Evolutionary conservation across 2,329 filamentous ascomycete species (phyloP), one percentile per base, ranked within the genome.

Genomic region (Cylindrodendrum hubeiense): DNA sequence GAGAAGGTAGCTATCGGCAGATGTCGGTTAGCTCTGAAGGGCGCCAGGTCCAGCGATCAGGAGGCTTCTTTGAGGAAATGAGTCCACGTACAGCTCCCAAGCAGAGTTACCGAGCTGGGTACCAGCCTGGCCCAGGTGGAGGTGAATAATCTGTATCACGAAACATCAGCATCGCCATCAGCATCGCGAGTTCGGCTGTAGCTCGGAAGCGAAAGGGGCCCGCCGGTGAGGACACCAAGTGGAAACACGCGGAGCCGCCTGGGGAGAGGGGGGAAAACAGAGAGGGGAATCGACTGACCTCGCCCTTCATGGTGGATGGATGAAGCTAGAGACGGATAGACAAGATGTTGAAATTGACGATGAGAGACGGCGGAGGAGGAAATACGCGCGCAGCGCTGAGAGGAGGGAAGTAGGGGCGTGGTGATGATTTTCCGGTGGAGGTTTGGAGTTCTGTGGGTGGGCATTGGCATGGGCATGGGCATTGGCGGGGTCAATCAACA

Each of bases 91-190:
- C 90, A 92, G 89, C 83, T 92, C 90, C 90, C 90, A 92, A 74
- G 90, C 90, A 78, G 89, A 90, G 85, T 91, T 91, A 77, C 90
- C 90, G 70, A 92, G 89, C 87, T 92, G 90, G 78, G 86, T 88
- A 82, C 90, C 90, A 83, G 90, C 90, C 85, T 92, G 87, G 79
- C 87, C 87, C 75, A 89, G 79, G 79, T 90, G 87, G 78, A 90
- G 82, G 81, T 90, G 87, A 81, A 89, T 84, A 81, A 90, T 85
- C 87, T 89, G 67, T 59, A 63, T 58, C 43, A 54, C n/a, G 52
- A 58, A 60, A 21, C 49, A 63, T 67, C 71, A 66, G 68, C 53
- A 39, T 50, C 47, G 55, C 8, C 24, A 43, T 56, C 58, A 59
- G 43, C 54, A 60, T 71, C 65, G 54, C n/a, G 50, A 65, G 58